A percentile compares a stretch with the other conserved stretches of the same genome.
These are phyloP conservation scores for Globisporangium iwayamae DNA, from an alignment of 352 stramenopile genomes.

Conservation along the genomic window DNA sequence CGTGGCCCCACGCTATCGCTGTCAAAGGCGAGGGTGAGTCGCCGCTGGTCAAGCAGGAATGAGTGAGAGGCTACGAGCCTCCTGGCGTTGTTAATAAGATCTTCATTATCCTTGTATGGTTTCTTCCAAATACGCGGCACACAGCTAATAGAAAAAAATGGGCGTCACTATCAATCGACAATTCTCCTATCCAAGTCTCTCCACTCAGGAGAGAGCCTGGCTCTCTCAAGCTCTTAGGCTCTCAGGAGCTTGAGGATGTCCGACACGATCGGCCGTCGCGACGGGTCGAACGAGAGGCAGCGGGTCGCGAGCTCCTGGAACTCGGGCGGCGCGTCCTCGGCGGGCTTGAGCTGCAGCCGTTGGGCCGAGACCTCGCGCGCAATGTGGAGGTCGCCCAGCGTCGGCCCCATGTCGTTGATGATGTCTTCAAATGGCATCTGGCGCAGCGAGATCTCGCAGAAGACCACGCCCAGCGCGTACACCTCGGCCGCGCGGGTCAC, in stretches of 20 bases:
- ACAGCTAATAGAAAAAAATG: constrained; percentile 14
- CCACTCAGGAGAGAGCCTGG: background rate
- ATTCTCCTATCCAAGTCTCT: background rate
- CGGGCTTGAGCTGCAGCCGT: constrained; percentile 34
- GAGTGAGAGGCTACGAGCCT: background rate
- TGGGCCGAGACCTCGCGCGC: constrained; percentile 43
- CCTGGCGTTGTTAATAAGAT: constrained; percentile 3
- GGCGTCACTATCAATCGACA: background rate
- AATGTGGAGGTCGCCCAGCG: constrained; percentile 64
- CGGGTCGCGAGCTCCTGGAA: constrained; percentile 37
- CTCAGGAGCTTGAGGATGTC: constrained; percentile 33
- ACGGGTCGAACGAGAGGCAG: constrained; percentile 51
- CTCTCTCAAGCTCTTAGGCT: background rate
- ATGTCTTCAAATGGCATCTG: constrained; percentile 44
- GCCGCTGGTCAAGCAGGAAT: background rate
- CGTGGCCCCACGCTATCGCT: constrained; percentile 29
- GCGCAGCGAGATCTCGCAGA: constrained; percentile 64
- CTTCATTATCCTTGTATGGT: constrained; percentile 5
- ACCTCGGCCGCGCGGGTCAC: constrained; percentile 54
- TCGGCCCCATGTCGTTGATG: constrained; percentile 38
- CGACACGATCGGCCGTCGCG: constrained; percentile 32
- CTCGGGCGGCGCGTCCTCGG: constrained; percentile 37
- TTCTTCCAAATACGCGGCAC: constrained; percentile 4
- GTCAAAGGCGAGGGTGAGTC: background rate
- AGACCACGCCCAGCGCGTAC: constrained; percentile 68